A percentile compares a stretch with the other conserved stretches of the same genome.
Conservation (phyloP, 2,329 filamentous ascomycete species). For the Ophiostoma pallidulum region DNA sequence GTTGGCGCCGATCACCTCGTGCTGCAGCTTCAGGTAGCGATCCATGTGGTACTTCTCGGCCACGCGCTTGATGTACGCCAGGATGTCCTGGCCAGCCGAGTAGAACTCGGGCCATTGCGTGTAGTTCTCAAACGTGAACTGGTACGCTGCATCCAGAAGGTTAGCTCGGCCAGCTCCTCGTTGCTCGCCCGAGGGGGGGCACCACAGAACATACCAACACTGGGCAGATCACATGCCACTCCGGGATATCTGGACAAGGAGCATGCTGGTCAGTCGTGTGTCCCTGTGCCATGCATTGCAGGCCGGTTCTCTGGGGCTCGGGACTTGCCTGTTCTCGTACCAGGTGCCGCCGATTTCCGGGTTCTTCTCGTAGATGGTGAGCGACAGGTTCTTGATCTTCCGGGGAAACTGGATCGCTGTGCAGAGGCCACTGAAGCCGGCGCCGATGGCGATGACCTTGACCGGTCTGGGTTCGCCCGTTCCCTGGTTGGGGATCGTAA, state of each 20-base stretch:
- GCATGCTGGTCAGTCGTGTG: background rate
- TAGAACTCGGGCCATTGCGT: constrained; percentile 24
- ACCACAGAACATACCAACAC: too few relatives aligned
- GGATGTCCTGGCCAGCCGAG: constrained; percentile 17
- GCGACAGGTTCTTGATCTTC: too few relatives aligned
- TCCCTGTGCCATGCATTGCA: too few relatives aligned
- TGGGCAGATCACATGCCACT: constrained; percentile 36
- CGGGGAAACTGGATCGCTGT: too few relatives aligned
- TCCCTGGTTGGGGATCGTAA: too few relatives aligned
- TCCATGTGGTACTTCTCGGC: constrained; percentile 14
- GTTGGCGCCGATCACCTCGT: background rate
- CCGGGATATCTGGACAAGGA: constrained; percentile 6
- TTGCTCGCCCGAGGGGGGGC: too few relatives aligned
- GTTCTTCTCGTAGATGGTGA: constrained; percentile 11
- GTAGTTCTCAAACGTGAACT: constrained; percentile 22
- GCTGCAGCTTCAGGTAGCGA: background rate
- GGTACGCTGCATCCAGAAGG: too few relatives aligned
- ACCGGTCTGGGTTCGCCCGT: too few relatives aligned
- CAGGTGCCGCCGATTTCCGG: constrained; percentile 9
- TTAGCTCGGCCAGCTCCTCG: too few relatives aligned
- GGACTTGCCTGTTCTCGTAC: constrained; percentile 9
- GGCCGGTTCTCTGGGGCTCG: background rate
- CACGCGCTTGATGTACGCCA: constrained; percentile 23
- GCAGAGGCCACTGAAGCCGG: too few relatives aligned
- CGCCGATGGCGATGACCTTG: too few relatives aligned